Conservation (phyloP, 306 rosid genomes). For the Lathyrus tuberosus region DNA sequence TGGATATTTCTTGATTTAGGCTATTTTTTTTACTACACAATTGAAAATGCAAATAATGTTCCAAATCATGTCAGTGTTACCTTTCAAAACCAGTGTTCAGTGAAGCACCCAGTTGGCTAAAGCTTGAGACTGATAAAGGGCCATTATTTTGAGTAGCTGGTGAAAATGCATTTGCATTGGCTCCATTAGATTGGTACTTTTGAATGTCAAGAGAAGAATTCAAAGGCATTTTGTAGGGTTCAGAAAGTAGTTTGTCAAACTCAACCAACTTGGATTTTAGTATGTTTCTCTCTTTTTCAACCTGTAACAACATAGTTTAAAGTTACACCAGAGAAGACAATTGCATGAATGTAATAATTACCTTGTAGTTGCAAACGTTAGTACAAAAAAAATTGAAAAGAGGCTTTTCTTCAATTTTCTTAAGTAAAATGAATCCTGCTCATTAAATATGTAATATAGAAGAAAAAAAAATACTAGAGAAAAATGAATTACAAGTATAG, state of each 20-base stretch:
- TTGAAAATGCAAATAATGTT: conserved; percentile 13
- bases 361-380: conserved; percentile 7
- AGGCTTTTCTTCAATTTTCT: conserved; percentile 17
- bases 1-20: conserved; percentile 1
- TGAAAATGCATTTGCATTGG: conserved; percentile 53
- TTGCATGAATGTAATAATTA: conserved; percentile 22
- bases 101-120: conserved; percentile 75
- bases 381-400: conserved; percentile 1
- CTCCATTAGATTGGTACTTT: conserved; percentile 45
- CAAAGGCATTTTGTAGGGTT: conserved; percentile 48
- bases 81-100: conserved; percentile 59
- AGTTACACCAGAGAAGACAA: conserved; percentile 36
- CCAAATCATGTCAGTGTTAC: conserved; percentile 36
- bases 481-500: conserved; percentile 25
- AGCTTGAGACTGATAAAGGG: conserved; percentile 79
- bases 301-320: conserved; percentile 53
- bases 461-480: not conserved
- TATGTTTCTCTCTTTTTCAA: conserved; percentile 86
- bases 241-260: conserved; percentile 68
- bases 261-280: conserved; percentile 70
- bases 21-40: conserved; percentile 5
- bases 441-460: too few relatives aligned
- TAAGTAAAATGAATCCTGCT: too few relatives aligned
- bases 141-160: conserved; percentile 50
- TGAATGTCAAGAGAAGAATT: conserved; percentile 49